Evolutionary conservation across 2,329 filamentous ascomycete genomes (phyloP).

Genomic region (Onygenales sp.): DNA sequence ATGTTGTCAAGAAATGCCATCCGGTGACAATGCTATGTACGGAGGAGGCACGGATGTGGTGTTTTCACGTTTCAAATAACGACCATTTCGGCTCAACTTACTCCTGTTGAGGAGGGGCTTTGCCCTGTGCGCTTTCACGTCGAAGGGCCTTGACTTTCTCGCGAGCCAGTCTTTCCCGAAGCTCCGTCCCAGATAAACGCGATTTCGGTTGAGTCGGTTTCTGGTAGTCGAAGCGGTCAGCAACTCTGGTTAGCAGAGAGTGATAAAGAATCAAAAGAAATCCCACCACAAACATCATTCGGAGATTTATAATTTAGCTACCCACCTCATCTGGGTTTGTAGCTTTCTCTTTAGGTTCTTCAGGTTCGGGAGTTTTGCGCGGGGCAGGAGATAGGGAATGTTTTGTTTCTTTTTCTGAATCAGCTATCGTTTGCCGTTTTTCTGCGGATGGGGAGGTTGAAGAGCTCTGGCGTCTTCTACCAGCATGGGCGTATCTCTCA

Average conservation of each 20-base stretch:
- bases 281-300: slow-evolving; percentile 6
- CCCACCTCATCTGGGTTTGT: slow-evolving; percentile 21
- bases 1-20: too few species aligned
- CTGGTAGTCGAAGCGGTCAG: slow-evolving; percentile 14
- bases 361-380: not conserved
- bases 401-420: slow-evolving; percentile 23
- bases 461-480: slow-evolving; percentile 32
- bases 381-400: slow-evolving; percentile 10
- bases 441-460: slow-evolving; percentile 32
- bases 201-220: slow-evolving; percentile 9
- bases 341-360: slow-evolving; percentile 8
- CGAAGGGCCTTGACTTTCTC: slow-evolving; percentile 29
- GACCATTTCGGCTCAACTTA: slow-evolving; percentile 12
- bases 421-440: slow-evolving; percentile 33
- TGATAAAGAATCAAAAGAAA: not conserved
- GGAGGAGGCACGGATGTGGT: too few species aligned
- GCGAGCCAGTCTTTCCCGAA: slow-evolving; percentile 28
- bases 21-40: too few species aligned
- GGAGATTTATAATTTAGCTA: slow-evolving; percentile 13
- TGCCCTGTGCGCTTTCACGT: slow-evolving; percentile 16
- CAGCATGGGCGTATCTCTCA: slow-evolving; percentile 35
- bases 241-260: not conserved
- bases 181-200: slow-evolving; percentile 22
- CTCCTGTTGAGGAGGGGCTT: slow-evolving; percentile 9
- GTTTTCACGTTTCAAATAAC: too few species aligned